Base-by-base conservation (phyloP, 306 rosid genomes). In the Glycine soja region DNA sequence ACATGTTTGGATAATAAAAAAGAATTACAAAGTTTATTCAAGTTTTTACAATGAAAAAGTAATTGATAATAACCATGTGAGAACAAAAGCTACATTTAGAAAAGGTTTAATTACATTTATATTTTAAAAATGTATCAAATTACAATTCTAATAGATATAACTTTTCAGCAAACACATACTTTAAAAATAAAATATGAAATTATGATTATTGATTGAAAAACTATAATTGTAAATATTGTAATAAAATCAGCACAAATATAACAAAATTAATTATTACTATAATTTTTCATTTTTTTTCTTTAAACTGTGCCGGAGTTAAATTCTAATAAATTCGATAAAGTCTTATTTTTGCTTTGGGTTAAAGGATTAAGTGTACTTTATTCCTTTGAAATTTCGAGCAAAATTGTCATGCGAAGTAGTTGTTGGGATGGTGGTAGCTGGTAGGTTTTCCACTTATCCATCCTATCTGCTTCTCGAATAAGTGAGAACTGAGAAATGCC, bases 401-500 rank as follows among this genome's bases (percentile, higher is more conserved):
- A 32, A 13, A 43, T 24, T 10, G 10, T 34, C 42, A 45, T 62
- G 61, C 3, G 34, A 68, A 12, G 77, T 52, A 62, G 82, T 62
- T 47, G 87, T 79, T 82, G 84, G 61, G 32, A 19, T 11, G 74
- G 81, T 56, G 66, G 74, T 70, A 87, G 81, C 66, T 30, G 76
- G 76, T 14, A 51, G 74, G n/a, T 57, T 57, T 16, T 56, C 2
- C 12, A 9, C 11, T 30, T 42, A 16, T 40, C 10, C 7, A 16
- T 40, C 10, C 7, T 74, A 63, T 14, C 7, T 24, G 43, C 43
- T 2, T 42, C 36, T 38, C 77, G 72, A 84, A 61, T 87, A 63
- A 79, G 70, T 62, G 54, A 61, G 83, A 76, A 70, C 70, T 62
- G 54, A 66, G 85, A 76, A 70, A 72, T 43, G 85, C 82, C 88